phyloP scores from a whole-genome alignment of 768 basidiomycete genomes.

The Thelephora ganbajun region DNA sequence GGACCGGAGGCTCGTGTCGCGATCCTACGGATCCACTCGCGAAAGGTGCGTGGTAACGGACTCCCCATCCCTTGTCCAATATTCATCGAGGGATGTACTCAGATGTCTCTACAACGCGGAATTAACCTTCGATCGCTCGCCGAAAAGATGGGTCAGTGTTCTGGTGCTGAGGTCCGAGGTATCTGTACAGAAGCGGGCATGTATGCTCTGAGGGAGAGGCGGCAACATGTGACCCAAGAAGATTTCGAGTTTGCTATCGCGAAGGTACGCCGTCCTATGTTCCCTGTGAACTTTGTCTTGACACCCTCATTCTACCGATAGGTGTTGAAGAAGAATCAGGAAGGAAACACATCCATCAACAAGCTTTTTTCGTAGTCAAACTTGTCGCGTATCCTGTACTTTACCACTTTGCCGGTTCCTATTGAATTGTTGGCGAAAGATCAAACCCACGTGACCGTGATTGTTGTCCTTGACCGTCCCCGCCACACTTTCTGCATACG shows the following conservation, averaged over 20 bases:
- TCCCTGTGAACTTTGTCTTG: not conserved
- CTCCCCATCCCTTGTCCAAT: not conserved
- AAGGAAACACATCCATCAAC: constrained; percentile 86
- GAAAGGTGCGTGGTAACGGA: constrained; percentile 45
- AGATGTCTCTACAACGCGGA: constrained; percentile 97
- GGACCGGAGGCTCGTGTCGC: constrained; percentile 93
- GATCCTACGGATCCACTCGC: constrained; percentile 93
- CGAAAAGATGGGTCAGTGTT: constrained; percentile 99
- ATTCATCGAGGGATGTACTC: not conserved
- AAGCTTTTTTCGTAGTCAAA: constrained; percentile 72
- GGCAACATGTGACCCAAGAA: constrained; percentile 96
- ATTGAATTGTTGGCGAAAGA: too few species aligned
- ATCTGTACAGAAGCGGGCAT: constrained; percentile 98
- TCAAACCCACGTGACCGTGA: too few species aligned
- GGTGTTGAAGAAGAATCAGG: constrained; percentile 94
- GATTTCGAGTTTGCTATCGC: constrained; percentile 98
- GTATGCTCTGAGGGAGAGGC: constrained; percentile 90
- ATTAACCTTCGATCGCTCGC: constrained; percentile 94
- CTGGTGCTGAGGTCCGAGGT: constrained; percentile 93
- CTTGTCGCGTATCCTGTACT: not conserved
- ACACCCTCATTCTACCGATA: constrained; percentile 12
- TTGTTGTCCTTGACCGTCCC: too few species aligned
- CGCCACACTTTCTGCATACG: too few species aligned
- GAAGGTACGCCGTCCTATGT: constrained; percentile 44
- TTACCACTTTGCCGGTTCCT: not conserved